Conservation (phyloP, 352 stramenopile genomes). For the Phytophthora aleatoria region DNA sequence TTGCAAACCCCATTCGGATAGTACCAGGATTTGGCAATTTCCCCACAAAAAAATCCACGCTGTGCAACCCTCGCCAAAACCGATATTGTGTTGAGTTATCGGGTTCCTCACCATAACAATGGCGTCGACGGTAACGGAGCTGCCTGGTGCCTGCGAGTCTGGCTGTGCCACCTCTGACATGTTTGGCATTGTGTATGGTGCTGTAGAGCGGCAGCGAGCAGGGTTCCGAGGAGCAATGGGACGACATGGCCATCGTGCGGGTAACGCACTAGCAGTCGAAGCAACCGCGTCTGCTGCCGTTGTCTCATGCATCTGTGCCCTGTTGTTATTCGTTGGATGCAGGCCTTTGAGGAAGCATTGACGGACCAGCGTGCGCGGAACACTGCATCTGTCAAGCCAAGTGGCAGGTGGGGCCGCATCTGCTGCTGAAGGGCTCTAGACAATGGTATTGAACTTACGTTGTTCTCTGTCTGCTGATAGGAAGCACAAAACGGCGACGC, state of each 20-base stretch:
- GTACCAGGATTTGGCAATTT: background rate
- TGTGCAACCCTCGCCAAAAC: slow-evolving; percentile 14
- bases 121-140: slow-evolving; percentile 18
- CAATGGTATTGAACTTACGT: background rate
- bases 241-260: slow-evolving; percentile 83
- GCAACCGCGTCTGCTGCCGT: background rate
- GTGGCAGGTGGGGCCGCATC: slow-evolving; percentile 14
- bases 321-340: background rate
- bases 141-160: background rate
- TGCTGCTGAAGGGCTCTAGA: slow-evolving; percentile 7
- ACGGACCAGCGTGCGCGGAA: slow-evolving; percentile 43
- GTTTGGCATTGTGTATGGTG: background rate
- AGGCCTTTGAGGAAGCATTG: slow-evolving; percentile 80
- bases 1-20: no score
- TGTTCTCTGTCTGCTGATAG: slow-evolving; percentile 15
- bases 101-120: slow-evolving; percentile 8
- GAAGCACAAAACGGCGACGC: slow-evolving; percentile 25
- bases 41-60: slow-evolving; percentile 6
- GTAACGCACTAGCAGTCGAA: slow-evolving; percentile 28
- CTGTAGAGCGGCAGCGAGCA: slow-evolving; percentile 54
- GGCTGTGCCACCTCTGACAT: slow-evolving; percentile 2
- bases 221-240: slow-evolving; percentile 69
- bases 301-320: slow-evolving; percentile 10
- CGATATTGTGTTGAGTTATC: slow-evolving; percentile 18
- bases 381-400: slow-evolving; percentile 15